These are phyloP conservation scores for Symmetrospora coprosmae DNA, from an alignment of 768 basidiomycete species.

Conservation along the genomic window DNA sequence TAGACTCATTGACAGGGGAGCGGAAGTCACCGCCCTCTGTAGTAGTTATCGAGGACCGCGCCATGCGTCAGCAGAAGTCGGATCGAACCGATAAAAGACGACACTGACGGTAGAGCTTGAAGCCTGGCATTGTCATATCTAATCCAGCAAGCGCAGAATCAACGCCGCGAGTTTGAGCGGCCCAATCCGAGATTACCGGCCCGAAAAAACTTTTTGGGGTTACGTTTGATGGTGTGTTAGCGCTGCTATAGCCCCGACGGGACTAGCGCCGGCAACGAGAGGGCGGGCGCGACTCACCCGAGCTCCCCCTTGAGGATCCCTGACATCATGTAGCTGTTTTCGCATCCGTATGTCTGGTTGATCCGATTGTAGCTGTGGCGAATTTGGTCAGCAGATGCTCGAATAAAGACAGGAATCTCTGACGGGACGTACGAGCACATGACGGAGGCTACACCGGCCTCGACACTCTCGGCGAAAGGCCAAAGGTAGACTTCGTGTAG, in stretches of 20 bases:
- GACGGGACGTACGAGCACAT: too few relatives aligned
- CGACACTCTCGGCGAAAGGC: slow-evolving; percentile 36
- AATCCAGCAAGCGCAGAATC: neutral
- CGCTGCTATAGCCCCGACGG: neutral
- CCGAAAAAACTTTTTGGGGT: too few relatives aligned
- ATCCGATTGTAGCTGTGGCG: slow-evolving; percentile 3
- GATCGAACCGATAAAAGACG: too few relatives aligned
- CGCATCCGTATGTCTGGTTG: neutral
- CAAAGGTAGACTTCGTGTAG: slow-evolving; percentile 37
- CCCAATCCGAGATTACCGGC: neutral
- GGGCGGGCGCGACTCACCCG: too few relatives aligned
- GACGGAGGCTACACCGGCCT: slow-evolving; percentile 35
- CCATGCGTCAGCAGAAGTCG: too few relatives aligned
- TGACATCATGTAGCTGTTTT: too few relatives aligned
- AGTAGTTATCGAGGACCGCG: too few relatives aligned
- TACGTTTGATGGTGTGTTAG: neutral
- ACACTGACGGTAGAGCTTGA: slow-evolving; percentile 2
- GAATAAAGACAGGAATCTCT: too few relatives aligned
- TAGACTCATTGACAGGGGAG: neutral
- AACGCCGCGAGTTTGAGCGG: neutral
- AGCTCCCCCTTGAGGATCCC: too few relatives aligned
- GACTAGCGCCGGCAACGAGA: too few relatives aligned
- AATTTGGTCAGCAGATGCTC: too few relatives aligned
- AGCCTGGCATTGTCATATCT: neutral
- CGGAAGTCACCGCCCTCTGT: slow-evolving; percentile 31